Evolutionary conservation across 495 filamentous ascomycete genomes (phyloP).

Genomic region (Bathelium albidoporum): DNA sequence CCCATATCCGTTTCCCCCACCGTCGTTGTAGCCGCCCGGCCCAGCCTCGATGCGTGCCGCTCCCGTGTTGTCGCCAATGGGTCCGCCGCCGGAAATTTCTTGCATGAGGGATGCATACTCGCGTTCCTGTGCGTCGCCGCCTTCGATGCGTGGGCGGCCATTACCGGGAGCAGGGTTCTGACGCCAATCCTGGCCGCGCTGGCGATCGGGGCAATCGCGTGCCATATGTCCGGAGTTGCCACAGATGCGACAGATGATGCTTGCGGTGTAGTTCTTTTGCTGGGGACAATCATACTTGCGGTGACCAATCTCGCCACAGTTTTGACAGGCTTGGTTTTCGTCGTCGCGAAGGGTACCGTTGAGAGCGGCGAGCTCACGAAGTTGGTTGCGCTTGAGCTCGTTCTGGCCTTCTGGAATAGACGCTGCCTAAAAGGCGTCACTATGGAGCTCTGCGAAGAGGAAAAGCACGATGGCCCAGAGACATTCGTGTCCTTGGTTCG

Average conservation of each 20-base stretch:
- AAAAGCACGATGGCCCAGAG: too few species aligned
- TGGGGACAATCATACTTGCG: slow-evolving; percentile 98
- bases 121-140: slow-evolving; percentile 79
- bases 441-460: too few species aligned
- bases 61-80: slow-evolving; percentile 41
- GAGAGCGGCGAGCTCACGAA: slow-evolving; percentile 89
- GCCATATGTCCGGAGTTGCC: slow-evolving; percentile 92
- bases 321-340: slow-evolving; percentile 98
- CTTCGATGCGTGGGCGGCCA: slow-evolving; percentile 48
- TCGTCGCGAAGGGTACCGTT: slow-evolving; percentile 98
- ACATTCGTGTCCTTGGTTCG: too few species aligned
- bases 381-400: slow-evolving; percentile 94
- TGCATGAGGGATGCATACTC: slow-evolving; percentile 98
- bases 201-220: slow-evolving; percentile 85
- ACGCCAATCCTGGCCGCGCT: slow-evolving; percentile 83
- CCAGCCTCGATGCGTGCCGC: slow-evolving; percentile 81
- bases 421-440: slow-evolving; percentile 70
- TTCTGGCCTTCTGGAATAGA: slow-evolving; percentile 98
- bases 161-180: slow-evolving; percentile 50
- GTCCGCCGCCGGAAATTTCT: slow-evolving; percentile 76
- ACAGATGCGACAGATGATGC: slow-evolving; percentile 98
- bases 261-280: slow-evolving; percentile 94
- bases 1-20: slow-evolving; percentile 30
- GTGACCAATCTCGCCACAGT: slow-evolving; percentile 98
- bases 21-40: slow-evolving; percentile 45